These are phyloP conservation scores for Tillandsia fasciculata DNA, from an alignment of 176 grass and related monocot genomes.

Conservation along the genomic window DNA sequence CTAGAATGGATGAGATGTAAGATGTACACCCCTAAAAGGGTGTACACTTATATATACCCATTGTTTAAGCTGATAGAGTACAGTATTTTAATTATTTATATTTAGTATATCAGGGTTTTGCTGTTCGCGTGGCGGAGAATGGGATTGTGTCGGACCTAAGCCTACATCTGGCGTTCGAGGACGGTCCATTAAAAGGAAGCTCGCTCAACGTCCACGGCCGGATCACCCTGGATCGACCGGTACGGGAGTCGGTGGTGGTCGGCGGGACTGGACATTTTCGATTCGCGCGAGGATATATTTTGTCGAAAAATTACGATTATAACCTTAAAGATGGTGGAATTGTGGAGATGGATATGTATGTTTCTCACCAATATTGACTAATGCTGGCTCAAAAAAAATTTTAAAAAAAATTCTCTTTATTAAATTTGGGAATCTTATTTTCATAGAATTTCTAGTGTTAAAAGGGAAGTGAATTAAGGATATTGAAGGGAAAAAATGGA, in stretches of 20 bases:
- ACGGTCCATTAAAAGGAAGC: slow-evolving; percentile 35
- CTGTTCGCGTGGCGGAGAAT: slow-evolving; percentile 23
- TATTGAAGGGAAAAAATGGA: too few species aligned
- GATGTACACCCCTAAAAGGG: too few species aligned
- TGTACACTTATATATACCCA: too few species aligned
- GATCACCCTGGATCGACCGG: slow-evolving; percentile 24
- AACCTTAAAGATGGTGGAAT: slow-evolving; percentile 34
- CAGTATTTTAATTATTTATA: too few species aligned
- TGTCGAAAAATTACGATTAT: slow-evolving; percentile 42
- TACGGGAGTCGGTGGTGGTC: slow-evolving; percentile 42
- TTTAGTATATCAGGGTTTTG: neutral
- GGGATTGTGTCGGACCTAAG: slow-evolving; percentile 35
- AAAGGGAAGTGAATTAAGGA: too few species aligned
- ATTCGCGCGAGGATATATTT: slow-evolving; percentile 31
- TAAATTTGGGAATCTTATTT: neutral
- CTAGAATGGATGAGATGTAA: too few species aligned
- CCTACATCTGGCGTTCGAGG: slow-evolving; percentile 34
- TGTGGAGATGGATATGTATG: slow-evolving; percentile 45
- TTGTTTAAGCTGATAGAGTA: too few species aligned
- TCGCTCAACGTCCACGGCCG: slow-evolving; percentile 27
- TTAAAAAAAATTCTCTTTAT: neutral
- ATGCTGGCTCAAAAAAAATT: neutral
- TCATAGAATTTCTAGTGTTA: too few species aligned
- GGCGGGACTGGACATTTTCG: slow-evolving; percentile 45
- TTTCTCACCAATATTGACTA: slow-evolving; percentile 10